These are phyloP conservation scores for Coniferiporia sulphurascens DNA, from an alignment of 1,284 basidiomycete species.

Conservation along the genomic window DNA sequence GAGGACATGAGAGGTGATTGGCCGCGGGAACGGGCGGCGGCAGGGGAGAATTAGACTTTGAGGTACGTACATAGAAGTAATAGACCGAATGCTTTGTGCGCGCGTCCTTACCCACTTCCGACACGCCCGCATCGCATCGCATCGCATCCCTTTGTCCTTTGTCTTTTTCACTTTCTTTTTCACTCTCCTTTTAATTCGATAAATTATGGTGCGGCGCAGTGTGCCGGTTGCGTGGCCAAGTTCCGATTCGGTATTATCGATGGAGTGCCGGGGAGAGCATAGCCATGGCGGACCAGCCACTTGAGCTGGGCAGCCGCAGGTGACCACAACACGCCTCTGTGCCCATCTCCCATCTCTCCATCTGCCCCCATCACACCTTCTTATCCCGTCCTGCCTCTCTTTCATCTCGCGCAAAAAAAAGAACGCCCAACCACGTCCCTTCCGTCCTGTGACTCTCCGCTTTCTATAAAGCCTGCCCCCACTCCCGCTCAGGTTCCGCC, in stretches of 20 bases:
- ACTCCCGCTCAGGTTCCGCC: neutral
- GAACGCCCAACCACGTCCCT: neutral
- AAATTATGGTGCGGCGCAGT: too few relatives aligned
- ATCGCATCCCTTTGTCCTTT: neutral
- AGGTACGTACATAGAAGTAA: neutral
- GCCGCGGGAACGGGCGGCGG: neutral
- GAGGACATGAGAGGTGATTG: constrained; percentile 20
- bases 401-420: constrained; percentile 10
- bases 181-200: neutral
- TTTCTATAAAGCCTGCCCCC: constrained; percentile 5
- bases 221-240: neutral
- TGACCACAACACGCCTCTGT: constrained; percentile 20
- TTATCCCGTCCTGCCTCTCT: constrained; percentile 9
- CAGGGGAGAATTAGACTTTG: neutral
- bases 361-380: constrained; percentile 22
- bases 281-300: neutral
- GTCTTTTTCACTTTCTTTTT: neutral
- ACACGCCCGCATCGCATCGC: too few relatives aligned
- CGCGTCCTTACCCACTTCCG: too few relatives aligned
- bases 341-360: constrained; percentile 15
- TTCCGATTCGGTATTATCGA: constrained; percentile 19
- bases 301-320: neutral
- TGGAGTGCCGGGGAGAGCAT: neutral
- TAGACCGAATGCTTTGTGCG: too few relatives aligned
- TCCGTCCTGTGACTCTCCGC: constrained; percentile 14